These are phyloP conservation scores for Nothomitra cinnamomea DNA, from an alignment of 2,329 filamentous ascomycete genomes.

Conservation along the genomic window DNA sequence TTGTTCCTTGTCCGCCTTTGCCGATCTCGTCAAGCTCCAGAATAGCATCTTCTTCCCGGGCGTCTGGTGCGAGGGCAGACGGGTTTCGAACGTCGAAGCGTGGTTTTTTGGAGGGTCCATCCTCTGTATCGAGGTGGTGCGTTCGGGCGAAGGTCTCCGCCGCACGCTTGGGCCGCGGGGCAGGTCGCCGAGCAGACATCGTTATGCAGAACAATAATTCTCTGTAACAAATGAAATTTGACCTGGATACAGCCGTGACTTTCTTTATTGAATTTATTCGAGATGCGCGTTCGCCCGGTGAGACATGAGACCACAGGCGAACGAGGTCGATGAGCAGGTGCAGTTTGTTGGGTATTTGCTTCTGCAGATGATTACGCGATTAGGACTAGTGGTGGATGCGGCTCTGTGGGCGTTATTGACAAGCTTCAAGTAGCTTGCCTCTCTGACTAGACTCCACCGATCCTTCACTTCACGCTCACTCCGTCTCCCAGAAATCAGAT, in stretches of 20 bases:
- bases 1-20: slow-evolving; percentile 50
- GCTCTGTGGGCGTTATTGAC: not conserved
- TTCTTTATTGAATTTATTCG: too few relatives aligned
- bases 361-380: not conserved
- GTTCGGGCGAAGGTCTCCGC: slow-evolving; percentile 66
- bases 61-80: slow-evolving; percentile 74
- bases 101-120: slow-evolving; percentile 49
- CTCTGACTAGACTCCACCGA: not conserved
- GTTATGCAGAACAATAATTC: not conserved
- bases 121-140: slow-evolving; percentile 34
- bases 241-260: too few relatives aligned
- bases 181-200: slow-evolving; percentile 42
- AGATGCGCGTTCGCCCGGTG: too few relatives aligned
- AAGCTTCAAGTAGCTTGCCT: not conserved
- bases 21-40: slow-evolving; percentile 90
- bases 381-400: not conserved
- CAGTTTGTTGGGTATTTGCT: not conserved
- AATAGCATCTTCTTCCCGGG: slow-evolving; percentile 54
- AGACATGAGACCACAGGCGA: too few relatives aligned
- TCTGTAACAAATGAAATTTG: not conserved
- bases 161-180: slow-evolving; percentile 65
- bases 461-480: not conserved
- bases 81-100: slow-evolving; percentile 93
- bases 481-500: not conserved
- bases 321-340: not conserved